These are phyloP conservation scores for Suillus tomentosus DNA, from an alignment of 768 basidiomycete species.

Conservation along the genomic window DNA sequence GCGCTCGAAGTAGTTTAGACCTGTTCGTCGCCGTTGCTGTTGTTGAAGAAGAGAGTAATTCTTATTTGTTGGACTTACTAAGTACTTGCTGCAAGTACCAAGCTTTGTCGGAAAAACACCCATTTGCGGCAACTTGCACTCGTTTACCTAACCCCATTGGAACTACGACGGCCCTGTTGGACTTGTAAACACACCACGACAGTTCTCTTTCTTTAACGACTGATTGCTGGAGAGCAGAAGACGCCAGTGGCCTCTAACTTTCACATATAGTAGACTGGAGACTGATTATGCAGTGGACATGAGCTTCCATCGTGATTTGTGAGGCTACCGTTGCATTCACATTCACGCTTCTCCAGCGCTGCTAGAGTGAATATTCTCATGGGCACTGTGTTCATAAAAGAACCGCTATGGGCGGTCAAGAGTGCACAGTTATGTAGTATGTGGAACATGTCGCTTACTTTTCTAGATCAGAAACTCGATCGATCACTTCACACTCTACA, in stretches of 20 bases:
- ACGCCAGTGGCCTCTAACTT: not conserved
- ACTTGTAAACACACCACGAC: not conserved
- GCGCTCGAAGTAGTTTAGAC: not conserved
- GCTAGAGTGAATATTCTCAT: not conserved
- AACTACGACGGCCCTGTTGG: not conserved
- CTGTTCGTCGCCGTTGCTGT: slow-evolving; percentile 10
- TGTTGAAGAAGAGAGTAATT: not conserved
- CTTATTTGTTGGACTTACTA: not conserved
- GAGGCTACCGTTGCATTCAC: not conserved
- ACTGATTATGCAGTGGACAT: not conserved
- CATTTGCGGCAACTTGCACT: slow-evolving; percentile 1
- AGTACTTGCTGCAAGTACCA: not conserved
- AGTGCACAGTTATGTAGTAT: not conserved
- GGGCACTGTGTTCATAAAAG: not conserved
- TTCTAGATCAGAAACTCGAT: not conserved
- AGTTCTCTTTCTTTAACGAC: not conserved
- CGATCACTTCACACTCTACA: not conserved
- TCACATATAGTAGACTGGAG: not conserved
- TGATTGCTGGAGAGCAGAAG: not conserved
- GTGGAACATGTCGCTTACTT: not conserved
- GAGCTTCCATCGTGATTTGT: not conserved
- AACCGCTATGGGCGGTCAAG: not conserved
- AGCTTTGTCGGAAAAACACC: slow-evolving; percentile 6
- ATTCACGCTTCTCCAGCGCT: not conserved
- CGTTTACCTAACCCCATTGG: not conserved